Evolutionary conservation across 257 asterid genomes (phyloP).

Genomic region (Solanum acaule): DNA sequence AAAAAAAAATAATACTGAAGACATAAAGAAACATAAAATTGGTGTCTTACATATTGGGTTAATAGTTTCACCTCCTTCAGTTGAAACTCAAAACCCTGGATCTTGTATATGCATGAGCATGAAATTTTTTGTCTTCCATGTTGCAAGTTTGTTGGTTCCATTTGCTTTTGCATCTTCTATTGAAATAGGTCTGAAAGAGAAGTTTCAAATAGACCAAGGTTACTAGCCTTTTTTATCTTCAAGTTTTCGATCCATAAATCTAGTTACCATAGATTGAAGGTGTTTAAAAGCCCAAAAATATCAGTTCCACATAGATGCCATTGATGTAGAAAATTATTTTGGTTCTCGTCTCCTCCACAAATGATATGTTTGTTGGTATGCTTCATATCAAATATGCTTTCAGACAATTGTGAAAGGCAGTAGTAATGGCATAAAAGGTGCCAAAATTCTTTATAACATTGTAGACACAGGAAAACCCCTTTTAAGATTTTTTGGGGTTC

Average conservation of each 20-base stretch:
- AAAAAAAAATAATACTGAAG: too few relatives aligned
- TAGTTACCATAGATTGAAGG: not conserved
- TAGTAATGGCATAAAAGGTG: not conserved
- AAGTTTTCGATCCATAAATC: not conserved
- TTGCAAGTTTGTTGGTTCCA: too few relatives aligned
- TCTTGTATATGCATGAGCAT: too few relatives aligned
- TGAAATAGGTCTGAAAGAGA: not conserved
- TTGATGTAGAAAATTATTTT: not conserved
- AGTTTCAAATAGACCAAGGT: not conserved
- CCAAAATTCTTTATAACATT: not conserved
- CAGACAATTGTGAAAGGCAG: not conserved
- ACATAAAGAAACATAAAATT: too few relatives aligned
- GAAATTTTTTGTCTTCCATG: too few relatives aligned
- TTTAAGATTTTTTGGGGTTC: not conserved
- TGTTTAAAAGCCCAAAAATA: not conserved
- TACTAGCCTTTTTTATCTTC: not conserved
- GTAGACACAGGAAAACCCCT: not conserved
- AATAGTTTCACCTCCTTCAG: too few relatives aligned
- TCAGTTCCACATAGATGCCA: not conserved
- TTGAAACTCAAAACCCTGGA: too few relatives aligned
- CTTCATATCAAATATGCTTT: not conserved
- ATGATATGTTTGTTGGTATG: not conserved
- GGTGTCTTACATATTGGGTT: too few relatives aligned
- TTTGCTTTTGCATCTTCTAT: not conserved
- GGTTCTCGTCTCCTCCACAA: not conserved